Evolutionary conservation across 352 stramenopile species (phyloP).

Genomic region (Blastocystis sp.): DNA sequence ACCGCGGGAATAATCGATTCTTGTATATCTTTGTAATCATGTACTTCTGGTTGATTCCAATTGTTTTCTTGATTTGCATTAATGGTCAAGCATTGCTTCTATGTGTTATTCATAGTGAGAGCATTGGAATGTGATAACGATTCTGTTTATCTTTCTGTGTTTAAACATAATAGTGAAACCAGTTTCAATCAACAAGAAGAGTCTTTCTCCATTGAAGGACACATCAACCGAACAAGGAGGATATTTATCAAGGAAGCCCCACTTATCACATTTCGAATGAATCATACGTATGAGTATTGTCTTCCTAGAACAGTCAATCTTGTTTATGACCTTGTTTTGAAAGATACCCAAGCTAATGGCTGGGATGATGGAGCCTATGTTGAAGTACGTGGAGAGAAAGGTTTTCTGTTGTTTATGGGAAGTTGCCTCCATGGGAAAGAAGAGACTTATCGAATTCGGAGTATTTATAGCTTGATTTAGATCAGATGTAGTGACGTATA

Average conservation of each 20-base stretch:
- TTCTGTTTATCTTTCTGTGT: slow-evolving; percentile 8
- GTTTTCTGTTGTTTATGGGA: slow-evolving; percentile 38
- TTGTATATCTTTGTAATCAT: too few relatives aligned
- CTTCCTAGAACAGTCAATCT: neutral
- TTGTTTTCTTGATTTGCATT: too few relatives aligned
- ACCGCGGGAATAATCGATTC: too few relatives aligned
- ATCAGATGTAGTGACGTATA: slow-evolving; percentile 31
- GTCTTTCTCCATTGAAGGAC: neutral
- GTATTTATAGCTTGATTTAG: neutral
- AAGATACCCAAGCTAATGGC: slow-evolving; percentile 4
- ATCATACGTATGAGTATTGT: slow-evolving; percentile 27
- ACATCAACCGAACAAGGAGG: neutral
- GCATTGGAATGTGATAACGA: neutral
- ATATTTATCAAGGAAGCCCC: neutral
- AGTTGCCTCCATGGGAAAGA: neutral
- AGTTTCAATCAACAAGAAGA: slow-evolving; percentile 14
- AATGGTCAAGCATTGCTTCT: too few relatives aligned
- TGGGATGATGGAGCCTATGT: slow-evolving; percentile 47
- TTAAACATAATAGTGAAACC: slow-evolving; percentile 47
- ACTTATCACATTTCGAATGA: neutral
- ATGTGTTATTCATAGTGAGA: neutral
- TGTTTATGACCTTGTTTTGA: slow-evolving; percentile 11
- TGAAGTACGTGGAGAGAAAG: neutral
- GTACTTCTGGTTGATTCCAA: too few relatives aligned
- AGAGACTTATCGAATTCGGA: slow-evolving; percentile 13